A percentile compares a stretch with the other conserved stretches of the same genome.
These are phyloP conservation scores for Hordeum vulgare DNA, from an alignment of 176 grass and related monocot genomes.

Conservation along the genomic window DNA sequence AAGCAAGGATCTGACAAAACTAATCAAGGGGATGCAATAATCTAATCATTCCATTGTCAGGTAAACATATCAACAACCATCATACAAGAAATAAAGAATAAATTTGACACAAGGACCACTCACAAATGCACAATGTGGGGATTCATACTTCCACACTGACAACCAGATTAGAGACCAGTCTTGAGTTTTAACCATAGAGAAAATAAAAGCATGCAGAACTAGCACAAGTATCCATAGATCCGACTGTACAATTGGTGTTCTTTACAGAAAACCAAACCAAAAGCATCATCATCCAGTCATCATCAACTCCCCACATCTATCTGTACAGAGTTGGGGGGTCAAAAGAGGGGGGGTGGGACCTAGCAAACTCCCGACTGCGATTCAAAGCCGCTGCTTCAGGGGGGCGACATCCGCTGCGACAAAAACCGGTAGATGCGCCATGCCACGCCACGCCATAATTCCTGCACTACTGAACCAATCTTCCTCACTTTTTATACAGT, in stretches of 20 bases:
- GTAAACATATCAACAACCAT: not conserved
- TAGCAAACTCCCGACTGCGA: slow-evolving; percentile 26
- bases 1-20: no score
- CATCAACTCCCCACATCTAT: slow-evolving; percentile 18
- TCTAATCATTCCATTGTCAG: no score
- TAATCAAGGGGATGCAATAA: no score
- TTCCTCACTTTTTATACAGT: slow-evolving; percentile 55
- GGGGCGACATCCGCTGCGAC: slow-evolving; percentile 36
- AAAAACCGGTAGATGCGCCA: slow-evolving; percentile 42
- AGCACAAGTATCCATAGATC: not conserved
- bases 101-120: not conserved
- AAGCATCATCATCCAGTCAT: slow-evolving; percentile 21
- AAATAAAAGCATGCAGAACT: not conserved
- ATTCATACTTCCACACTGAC: not conserved
- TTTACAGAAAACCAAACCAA: slow-evolving; percentile 36
- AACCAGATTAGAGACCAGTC: not conserved
- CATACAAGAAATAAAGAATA: not conserved
- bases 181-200: not conserved
- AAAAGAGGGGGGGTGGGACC: not conserved
- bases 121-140: not conserved
- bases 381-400: slow-evolving; percentile 1
- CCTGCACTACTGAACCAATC: slow-evolving; percentile 28
- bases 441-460: slow-evolving; percentile 36
- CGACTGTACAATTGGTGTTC: slow-evolving; percentile 33
- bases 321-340: slow-evolving; percentile 18